Evolutionary conservation across 2,329 filamentous ascomycete genomes (phyloP).

Genomic region (Fusarium sp.): DNA sequence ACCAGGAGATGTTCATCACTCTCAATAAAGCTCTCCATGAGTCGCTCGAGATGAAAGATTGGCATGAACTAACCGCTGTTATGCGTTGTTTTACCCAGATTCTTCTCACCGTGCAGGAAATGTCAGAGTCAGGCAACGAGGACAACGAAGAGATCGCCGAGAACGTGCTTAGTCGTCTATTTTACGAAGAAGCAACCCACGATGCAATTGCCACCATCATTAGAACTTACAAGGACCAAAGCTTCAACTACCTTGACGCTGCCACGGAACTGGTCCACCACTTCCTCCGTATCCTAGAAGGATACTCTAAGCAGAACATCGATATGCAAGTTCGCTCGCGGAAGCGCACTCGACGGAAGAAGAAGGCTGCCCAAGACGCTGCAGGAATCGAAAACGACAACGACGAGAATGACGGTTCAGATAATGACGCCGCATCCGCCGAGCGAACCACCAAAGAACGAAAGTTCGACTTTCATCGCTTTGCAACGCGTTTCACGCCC

Average conservation of each 20-base stretch:
- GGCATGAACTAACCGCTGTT: constrained; percentile 85
- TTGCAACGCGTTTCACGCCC: constrained; percentile 81
- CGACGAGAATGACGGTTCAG: constrained; percentile 74
- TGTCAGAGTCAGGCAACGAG: constrained; percentile 83
- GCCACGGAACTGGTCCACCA: constrained; percentile 91
- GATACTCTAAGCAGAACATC: constrained; percentile 92
- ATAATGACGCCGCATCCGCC: constrained; percentile 75
- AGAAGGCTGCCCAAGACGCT: constrained; percentile 65
- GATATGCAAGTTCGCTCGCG: constrained; percentile 93
- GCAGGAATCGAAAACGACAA: constrained; percentile 57
- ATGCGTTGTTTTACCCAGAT: constrained; percentile 98
- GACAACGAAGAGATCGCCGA: constrained; percentile 99
- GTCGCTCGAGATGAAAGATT: constrained; percentile 83
- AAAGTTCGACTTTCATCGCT: constrained; percentile 92
- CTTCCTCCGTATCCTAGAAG: constrained; percentile 90
- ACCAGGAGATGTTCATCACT: constrained; percentile 93
- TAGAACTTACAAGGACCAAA: constrained; percentile 90
- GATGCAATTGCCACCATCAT: constrained; percentile 85
- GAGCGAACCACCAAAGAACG: constrained; percentile 80
- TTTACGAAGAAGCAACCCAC: constrained; percentile 96
- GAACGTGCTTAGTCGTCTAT: constrained; percentile 96
- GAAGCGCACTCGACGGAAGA: constrained; percentile 76
- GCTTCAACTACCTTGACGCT: constrained; percentile 91
- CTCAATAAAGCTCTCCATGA: constrained; percentile 85
- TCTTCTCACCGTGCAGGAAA: constrained; percentile 89